phyloP scores from a whole-genome alignment of 805 yeast genomes.

The Danielia reshetovae region DNA sequence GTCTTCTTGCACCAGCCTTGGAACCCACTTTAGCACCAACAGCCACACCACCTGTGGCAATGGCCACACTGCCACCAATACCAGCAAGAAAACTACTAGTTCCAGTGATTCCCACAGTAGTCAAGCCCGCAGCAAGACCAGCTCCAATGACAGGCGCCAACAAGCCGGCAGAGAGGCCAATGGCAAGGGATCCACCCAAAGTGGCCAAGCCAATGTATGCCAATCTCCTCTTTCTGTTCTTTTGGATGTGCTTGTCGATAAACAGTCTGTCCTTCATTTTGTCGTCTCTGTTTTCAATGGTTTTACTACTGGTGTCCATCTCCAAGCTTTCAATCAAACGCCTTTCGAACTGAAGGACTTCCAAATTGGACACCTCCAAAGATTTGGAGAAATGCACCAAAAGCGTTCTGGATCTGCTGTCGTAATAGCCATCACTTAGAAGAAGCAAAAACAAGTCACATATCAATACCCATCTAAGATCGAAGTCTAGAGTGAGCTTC shows the following conservation, averaged over 20 bases:
- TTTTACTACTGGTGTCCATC: conserved; percentile 53
- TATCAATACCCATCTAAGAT: conserved; percentile 87
- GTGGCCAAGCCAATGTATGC: conserved; percentile 94
- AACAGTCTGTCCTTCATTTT: conserved; percentile 77
- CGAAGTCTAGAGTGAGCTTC: conserved; percentile 30
- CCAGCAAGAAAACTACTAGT: conserved; percentile 92
- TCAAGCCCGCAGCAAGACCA: conserved; percentile 94
- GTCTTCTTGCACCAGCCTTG: conserved; percentile 78
- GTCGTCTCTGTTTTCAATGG: conserved; percentile 61
- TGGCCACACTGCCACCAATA: conserved; percentile 92
- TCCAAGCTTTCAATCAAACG: conserved; percentile 88
- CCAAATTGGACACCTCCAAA: conserved; percentile 58
- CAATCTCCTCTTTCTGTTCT: conserved; percentile 60
- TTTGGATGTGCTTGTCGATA: conserved; percentile 67
- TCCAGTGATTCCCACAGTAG: conserved; percentile 94
- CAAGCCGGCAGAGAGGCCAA: conserved; percentile 93
- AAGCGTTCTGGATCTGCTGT: conserved; percentile 82
- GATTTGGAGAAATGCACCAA: conserved; percentile 62
- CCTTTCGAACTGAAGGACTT: conserved; percentile 83
- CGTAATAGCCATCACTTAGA: conserved; percentile 81
- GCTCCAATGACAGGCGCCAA: conserved; percentile 98
- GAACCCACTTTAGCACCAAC: conserved; percentile 89
- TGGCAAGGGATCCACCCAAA: conserved; percentile 88
- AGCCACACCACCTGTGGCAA: conserved; percentile 86
- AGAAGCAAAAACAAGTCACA: conserved; percentile 85